Base-by-base conservation (phyloP, 495 filamentous ascomycete genomes). In the Talaromyces nanjingensis region DNA sequence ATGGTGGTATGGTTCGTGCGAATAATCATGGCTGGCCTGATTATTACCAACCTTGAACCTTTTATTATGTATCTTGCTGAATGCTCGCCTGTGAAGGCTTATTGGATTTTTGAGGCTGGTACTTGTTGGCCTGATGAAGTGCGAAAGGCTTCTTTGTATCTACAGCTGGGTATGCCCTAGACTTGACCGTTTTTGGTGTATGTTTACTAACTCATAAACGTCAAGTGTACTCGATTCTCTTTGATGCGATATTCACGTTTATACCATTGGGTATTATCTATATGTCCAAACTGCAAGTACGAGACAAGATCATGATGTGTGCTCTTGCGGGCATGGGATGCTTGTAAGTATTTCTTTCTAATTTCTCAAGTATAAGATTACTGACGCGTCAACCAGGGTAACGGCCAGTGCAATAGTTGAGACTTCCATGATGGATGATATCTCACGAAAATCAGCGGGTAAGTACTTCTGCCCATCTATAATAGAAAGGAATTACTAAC, bases 41-140 rank as follows among this genome's bases (percentile, higher is more conserved):
- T 61, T 31, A 16, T 61, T 22, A 52, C 59, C 22, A 61, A 11
- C 18, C 27, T 61, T 16, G 59, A 61, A 22, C 29, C 59, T 12
- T 9, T 14, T 6, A 20, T 49, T 27, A 24, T 47, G 8, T 34
- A 31, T 39, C 33, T 61, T 3, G 59, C 31, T 25, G 59, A 49
- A 22, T 61, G 59, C 16, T 16, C 18, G 25, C 59, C 59, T 27
- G 59, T 61, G 8, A 49, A 24, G 20, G 24, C 59, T n/a, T 61
- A 61, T 49, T 61, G 59, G 59, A 16, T 53, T 4, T 34, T 14
- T 1, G 31, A 4, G 11, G 24, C 14, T 14, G 59, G 59, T 11
- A 42, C 20, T 12, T 61, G 59, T 34, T 61, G 59, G 59, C 3
- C 25, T 61, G 14, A 27, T 16, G 42, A 22, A n/a, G 20, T 61